These are phyloP conservation scores for Acer saccharum DNA, from an alignment of 345 rosid species.

Conservation along the genomic window DNA sequence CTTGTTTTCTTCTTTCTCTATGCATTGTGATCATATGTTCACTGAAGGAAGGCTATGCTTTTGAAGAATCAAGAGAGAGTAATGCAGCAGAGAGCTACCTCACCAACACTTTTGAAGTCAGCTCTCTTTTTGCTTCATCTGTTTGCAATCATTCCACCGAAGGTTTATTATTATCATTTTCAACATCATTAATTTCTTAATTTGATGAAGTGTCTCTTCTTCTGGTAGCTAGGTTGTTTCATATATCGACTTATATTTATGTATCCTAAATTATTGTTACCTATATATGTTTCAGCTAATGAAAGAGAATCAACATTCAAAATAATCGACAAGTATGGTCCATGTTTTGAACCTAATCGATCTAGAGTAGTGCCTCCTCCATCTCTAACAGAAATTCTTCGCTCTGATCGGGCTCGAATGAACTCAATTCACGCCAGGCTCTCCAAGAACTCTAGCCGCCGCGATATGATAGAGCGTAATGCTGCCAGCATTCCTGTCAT, in stretches of 20 bases:
- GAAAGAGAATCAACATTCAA: too few species aligned
- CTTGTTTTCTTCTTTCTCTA: too few species aligned
- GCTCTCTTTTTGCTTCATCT: constrained; percentile 55
- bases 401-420: constrained; percentile 60
- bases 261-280: too few species aligned
- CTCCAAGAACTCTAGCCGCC: constrained; percentile 12
- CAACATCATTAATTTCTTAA: too few species aligned
- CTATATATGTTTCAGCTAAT: too few species aligned
- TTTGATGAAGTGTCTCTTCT: too few species aligned
- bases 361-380: constrained; percentile 5
- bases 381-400: constrained; percentile 49
- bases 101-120: constrained; percentile 30
- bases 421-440: constrained; percentile 55
- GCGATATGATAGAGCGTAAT: constrained; percentile 7
- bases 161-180: constrained; percentile 31
- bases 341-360: constrained; percentile 44
- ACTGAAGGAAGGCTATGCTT: constrained; percentile 26
- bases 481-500: constrained; percentile 52
- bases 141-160: constrained; percentile 45
- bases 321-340: too few species aligned
- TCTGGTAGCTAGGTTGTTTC: too few species aligned
- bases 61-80: constrained; percentile 14
- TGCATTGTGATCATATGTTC: background rate
- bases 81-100: background rate
- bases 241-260: too few species aligned